phyloP scores from a whole-genome alignment of 441 rosid species.

The Mallotus japonicus region DNA sequence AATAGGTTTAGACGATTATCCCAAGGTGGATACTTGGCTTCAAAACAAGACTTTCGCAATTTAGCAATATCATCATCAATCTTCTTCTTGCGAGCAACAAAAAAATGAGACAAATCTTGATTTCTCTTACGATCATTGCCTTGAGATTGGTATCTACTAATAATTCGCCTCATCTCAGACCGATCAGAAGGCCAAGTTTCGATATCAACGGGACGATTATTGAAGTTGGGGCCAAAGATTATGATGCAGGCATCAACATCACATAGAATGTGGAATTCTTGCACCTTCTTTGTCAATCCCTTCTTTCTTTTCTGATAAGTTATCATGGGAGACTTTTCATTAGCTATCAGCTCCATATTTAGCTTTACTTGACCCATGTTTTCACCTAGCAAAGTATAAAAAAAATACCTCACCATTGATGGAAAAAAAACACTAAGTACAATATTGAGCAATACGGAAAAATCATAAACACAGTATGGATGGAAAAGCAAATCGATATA shows the following conservation, averaged over 20 bases:
- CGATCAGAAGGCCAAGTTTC: conserved; percentile 17
- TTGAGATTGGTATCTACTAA: not conserved
- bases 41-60: not conserved
- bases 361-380: conserved; percentile 29
- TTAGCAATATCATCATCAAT: conserved; percentile 15
- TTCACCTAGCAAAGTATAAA: not conserved
- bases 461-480: not conserved
- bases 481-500: not conserved
- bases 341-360: conserved; percentile 16
- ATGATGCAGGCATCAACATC: conserved; percentile 25
- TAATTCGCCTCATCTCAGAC: conserved; percentile 6
- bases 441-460: too few species aligned
- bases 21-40: conserved; percentile 20
- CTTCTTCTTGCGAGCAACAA: conserved; percentile 19
- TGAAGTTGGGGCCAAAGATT: conserved; percentile 16
- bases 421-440: too few species aligned
- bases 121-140: conserved; percentile 12
- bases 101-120: conserved; percentile 22
- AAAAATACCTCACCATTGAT: not conserved
- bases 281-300: conserved; percentile 23
- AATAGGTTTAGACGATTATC: conserved; percentile 6
- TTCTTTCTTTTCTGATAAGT: conserved; percentile 24
- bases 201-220: conserved; percentile 2
- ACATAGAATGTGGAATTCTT: conserved; percentile 23
- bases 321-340: conserved; percentile 25